Conservation (phyloP, 371 early-diverging fungal species). For the Mortierella sp. region DNA sequence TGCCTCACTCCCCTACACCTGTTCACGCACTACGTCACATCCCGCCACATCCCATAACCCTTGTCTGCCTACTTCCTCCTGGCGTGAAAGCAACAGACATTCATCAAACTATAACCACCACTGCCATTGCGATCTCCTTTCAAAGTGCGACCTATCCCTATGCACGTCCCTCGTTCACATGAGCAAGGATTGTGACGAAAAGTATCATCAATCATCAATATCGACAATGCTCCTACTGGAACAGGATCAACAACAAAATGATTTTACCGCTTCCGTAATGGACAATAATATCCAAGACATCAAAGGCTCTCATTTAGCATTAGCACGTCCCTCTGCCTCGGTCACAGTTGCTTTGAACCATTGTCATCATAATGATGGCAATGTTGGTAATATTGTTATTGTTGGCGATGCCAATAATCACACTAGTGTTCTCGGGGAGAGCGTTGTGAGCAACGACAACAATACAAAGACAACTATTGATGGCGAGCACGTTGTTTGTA, state of each 20-base stretch:
- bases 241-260: not conserved
- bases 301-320: not conserved
- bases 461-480: not conserved
- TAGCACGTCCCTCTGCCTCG: not conserved
- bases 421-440: not conserved
- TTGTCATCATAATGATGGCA: not conserved
- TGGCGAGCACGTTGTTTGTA: slow-evolving; percentile 18
- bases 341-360: not conserved
- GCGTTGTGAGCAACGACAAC: not conserved
- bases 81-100: not conserved
- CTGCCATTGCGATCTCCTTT: not conserved
- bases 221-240: not conserved
- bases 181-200: slow-evolving; percentile 7
- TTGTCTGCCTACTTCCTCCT: not conserved
- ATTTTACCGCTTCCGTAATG: not conserved
- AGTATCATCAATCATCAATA: not conserved
- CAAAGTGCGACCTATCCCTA: not conserved
- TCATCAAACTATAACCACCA: too few relatives aligned
- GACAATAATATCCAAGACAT: not conserved
- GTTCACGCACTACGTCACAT: slow-evolving; percentile 4
- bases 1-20: not conserved
- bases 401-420: not conserved
- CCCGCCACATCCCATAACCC: not conserved
- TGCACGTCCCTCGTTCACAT: slow-evolving; percentile 17
- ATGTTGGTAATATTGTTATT: not conserved